Evolutionary conservation across 164 flowering plant genomes (phyloP).

Genomic region (Santalum album): DNA sequence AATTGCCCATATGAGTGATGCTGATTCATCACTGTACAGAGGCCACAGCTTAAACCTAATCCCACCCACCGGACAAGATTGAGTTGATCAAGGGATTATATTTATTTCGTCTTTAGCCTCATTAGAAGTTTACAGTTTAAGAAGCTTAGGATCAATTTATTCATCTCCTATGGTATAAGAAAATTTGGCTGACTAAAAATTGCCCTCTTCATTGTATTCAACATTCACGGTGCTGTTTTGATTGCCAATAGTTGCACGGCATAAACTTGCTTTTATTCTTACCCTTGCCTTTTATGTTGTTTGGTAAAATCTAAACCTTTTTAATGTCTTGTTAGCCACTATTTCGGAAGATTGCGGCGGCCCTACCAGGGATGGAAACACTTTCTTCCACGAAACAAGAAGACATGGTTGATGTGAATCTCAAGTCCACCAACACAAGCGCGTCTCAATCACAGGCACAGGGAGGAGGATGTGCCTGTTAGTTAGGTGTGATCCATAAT

Average conservation of each 20-base stretch:
- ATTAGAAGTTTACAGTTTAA: neutral
- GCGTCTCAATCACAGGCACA: constrained; percentile 1
- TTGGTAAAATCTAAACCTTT: neutral
- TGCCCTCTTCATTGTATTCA: no score
- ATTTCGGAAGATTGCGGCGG: constrained; percentile 6
- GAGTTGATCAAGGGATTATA: no score
- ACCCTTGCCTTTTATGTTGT: neutral
- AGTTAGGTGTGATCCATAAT: neutral
- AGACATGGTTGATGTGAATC: constrained; percentile 6
- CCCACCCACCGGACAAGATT: no score
- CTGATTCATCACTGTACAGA: no score
- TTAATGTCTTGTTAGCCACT: constrained; percentile 1
- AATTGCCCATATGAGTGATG: neutral
- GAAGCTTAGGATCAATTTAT: neutral
- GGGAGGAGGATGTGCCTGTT: constrained; percentile 5
- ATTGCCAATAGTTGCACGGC: neutral
- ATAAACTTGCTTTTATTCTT: no score
- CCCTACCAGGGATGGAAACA: constrained; percentile 4
- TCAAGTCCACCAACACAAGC: neutral
- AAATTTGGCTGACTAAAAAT: no score
- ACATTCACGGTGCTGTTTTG: no score
- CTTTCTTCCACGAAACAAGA: constrained; percentile 3
- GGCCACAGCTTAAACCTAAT: neutral
- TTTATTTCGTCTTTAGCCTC: neutral
- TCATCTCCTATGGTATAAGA: neutral